Conservation (phyloP, 2,329 filamentous ascomycete genomes). For the Lithohypha guttulata region DNA sequence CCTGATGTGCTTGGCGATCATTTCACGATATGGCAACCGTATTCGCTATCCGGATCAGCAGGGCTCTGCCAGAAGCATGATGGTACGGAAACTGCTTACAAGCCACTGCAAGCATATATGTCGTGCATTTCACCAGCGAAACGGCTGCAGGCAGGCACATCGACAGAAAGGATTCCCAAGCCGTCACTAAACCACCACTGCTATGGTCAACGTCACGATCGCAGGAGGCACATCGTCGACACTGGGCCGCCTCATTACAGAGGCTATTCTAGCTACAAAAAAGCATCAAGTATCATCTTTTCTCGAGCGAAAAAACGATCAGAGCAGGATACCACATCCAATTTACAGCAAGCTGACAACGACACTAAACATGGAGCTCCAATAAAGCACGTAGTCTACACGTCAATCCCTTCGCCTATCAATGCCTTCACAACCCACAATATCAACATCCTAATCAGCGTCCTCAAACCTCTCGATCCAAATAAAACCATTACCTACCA, state of each 20-base stretch:
- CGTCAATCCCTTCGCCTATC: slow-evolving; percentile 17
- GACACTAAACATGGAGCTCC: slow-evolving; percentile 11
- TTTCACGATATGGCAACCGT: too few relatives aligned
- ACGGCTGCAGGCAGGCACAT: too few relatives aligned
- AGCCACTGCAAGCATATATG: too few relatives aligned
- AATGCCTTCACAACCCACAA: slow-evolving; percentile 15
- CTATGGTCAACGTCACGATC: slow-evolving; percentile 23
- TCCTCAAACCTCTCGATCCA: slow-evolving; percentile 20
- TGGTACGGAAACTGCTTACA: too few relatives aligned
- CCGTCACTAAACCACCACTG: too few relatives aligned
- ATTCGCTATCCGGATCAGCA: too few relatives aligned
- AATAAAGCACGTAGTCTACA: slow-evolving; percentile 25
- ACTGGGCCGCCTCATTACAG: slow-evolving; percentile 23
- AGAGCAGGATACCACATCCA: too few relatives aligned
- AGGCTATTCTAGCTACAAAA: slow-evolving; percentile 17
- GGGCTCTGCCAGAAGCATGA: too few relatives aligned
- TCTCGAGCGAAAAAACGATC: slow-evolving; percentile 16
- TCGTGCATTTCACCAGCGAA: too few relatives aligned
- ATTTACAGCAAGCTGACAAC: too few relatives aligned
- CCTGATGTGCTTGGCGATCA: too few relatives aligned
- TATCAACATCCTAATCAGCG: slow-evolving; percentile 23
- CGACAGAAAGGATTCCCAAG: too few relatives aligned
- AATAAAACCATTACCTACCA: slow-evolving; percentile 26
- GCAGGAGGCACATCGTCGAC: slow-evolving; percentile 24
- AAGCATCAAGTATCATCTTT: slow-evolving; percentile 24